Base-by-base conservation (phyloP, 257 asterid genomes). In the Nicotiana attenuata region DNA sequence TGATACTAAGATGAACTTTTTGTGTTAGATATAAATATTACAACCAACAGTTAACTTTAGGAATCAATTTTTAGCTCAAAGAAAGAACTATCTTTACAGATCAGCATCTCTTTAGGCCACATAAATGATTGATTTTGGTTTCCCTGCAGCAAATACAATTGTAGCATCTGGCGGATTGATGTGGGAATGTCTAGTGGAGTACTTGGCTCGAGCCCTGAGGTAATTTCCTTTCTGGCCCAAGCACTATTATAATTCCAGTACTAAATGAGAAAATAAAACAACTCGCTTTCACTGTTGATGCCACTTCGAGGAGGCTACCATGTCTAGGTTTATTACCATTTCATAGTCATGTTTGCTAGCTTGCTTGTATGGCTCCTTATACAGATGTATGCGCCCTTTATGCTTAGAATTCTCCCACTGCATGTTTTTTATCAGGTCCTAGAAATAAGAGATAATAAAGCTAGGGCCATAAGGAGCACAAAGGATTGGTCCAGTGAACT, bases 121-220 rank as follows among this genome's bases (percentile, higher is more conserved):
- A 14, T 80, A 22, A 19, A 22, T 66, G 55, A 87, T 73, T 57
- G 38, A 33, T 31, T 13, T 71, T 86, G 73, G 38, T 86, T 68
- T 33, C 16, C 22, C 14, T 85, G 92, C 93, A 96, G 99, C 85
- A 90, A 89, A 81, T 94, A 87, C 89, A 84, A 89, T 82, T 88
- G 98, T 80, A 86, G 90, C 71, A 89, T 96, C 82, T 94, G 98
- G 98, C 90, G 98, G 38, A 90, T 96, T 78, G 99, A 96, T 55
- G 98, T 96, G 52, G 99, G 99, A 63, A 96, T 96, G 99, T 96
- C 99, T 17, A 91, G 96, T 10, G 99, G 99, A 50, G 99, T 96
- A 86, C 97, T 93, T 84, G 97, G 89, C 87, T 94, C 99, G 59
- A 90, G 85, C 67, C 99, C 99, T 5, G 98, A 96, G 98, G 99